Evolutionary conservation across 2,329 filamentous ascomycete genomes (phyloP).

Genomic region (Colletotrichum orchidophilum): DNA sequence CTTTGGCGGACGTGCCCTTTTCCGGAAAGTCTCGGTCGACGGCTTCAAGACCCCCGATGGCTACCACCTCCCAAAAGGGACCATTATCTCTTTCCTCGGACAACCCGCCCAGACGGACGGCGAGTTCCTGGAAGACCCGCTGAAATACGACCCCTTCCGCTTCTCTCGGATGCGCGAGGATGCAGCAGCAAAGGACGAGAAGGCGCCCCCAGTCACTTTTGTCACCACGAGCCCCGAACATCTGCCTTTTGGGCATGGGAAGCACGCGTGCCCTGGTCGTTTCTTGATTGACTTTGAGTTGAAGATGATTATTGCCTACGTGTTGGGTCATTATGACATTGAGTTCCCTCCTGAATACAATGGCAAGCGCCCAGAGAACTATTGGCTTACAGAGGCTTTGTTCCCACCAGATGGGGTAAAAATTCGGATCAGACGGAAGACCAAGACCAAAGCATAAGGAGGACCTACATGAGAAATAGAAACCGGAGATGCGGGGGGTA

Average conservation of each 20-base stretch:
- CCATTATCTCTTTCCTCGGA: slow-evolving; percentile 44
- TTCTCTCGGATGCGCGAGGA: slow-evolving; percentile 48
- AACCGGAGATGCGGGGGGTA: neutral
- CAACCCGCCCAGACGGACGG: slow-evolving; percentile 43
- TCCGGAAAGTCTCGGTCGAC: slow-evolving; percentile 42
- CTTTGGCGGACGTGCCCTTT: slow-evolving; percentile 40
- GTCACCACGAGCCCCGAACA: slow-evolving; percentile 43
- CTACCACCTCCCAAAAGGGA: slow-evolving; percentile 43
- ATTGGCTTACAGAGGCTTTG: slow-evolving; percentile 29
- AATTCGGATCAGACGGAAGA: slow-evolving; percentile 24
- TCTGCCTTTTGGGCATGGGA: slow-evolving; percentile 47
- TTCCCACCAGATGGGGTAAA: slow-evolving; percentile 13
- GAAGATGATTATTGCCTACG: slow-evolving; percentile 41
- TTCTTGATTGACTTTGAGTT: slow-evolving; percentile 44
- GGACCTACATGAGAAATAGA: no score
- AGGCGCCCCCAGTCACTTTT: slow-evolving; percentile 37
- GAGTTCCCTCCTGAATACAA: slow-evolving; percentile 31
- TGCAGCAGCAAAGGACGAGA: slow-evolving; percentile 36
- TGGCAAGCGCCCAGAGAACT: slow-evolving; percentile 26
- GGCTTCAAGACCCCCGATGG: slow-evolving; percentile 45
- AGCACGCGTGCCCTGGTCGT: slow-evolving; percentile 44
- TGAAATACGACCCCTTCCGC: slow-evolving; percentile 52
- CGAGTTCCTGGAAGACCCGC: slow-evolving; percentile 44
- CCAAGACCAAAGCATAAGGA: neutral
- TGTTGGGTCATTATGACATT: slow-evolving; percentile 29